phyloP scores from a whole-genome alignment of 768 basidiomycete species.

The Auricularia heimuer region DNA sequence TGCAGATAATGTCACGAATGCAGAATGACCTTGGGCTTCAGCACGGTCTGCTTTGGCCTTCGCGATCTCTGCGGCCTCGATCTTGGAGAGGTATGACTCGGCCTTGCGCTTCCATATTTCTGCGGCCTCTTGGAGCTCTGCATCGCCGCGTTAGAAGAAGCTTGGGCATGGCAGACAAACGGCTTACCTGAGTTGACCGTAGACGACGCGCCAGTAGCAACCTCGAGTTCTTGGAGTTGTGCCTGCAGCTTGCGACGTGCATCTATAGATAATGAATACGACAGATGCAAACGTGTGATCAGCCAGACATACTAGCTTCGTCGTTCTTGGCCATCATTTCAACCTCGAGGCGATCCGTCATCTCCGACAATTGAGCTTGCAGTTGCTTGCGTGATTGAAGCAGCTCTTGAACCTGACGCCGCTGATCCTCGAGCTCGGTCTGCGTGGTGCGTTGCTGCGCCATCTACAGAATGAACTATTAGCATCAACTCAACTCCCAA shows the following conservation, averaged over 20 bases:
- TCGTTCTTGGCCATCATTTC: conserved; percentile 47
- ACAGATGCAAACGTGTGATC: too few relatives aligned
- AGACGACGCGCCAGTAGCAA: conserved; percentile 46
- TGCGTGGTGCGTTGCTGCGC: conserved; percentile 57
- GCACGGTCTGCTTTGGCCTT: conserved; percentile 53
- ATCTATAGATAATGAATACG: conserved; percentile 26
- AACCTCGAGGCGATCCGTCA: conserved; percentile 47
- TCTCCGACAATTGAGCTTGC: conserved; percentile 41
- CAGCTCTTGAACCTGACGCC: conserved; percentile 53
- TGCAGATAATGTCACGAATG: too few relatives aligned
- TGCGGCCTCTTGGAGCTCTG: conserved; percentile 55
- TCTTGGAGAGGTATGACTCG: conserved; percentile 43
- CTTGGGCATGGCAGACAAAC: background rate
- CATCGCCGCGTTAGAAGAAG: background rate
- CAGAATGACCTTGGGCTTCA: conserved; percentile 45
- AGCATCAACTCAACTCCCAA: background rate
- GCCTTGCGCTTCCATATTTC: conserved; percentile 59
- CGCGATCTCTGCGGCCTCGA: conserved; percentile 62
- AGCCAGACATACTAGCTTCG: conserved; percentile 36
- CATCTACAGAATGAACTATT: conserved; percentile 30
- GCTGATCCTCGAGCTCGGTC: conserved; percentile 54
- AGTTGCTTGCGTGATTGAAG: conserved; percentile 46
- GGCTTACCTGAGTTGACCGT: conserved; percentile 47
- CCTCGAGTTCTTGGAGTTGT: conserved; percentile 53
- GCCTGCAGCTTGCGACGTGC: conserved; percentile 49